Percentiles rank a stretch among this genome's conserved stretches.
These are phyloP conservation scores for Penicillium mononematosum DNA, from an alignment of 495 filamentous ascomycete species.

Conservation along the genomic window DNA sequence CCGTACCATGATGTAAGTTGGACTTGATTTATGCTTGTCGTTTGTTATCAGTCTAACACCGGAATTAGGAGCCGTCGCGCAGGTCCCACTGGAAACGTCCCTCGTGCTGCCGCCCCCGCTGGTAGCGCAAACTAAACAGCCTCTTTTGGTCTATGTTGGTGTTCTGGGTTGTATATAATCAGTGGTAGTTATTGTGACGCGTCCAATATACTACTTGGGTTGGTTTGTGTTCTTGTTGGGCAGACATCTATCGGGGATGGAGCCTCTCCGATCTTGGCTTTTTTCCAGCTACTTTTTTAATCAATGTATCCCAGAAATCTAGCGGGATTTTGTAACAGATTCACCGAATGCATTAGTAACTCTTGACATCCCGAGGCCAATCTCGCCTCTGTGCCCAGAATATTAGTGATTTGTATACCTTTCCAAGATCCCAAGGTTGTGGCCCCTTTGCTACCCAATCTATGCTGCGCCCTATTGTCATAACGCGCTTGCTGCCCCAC, in stretches of 20 bases:
- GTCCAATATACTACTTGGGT: constrained; percentile 20
- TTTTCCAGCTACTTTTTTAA: constrained; percentile 13
- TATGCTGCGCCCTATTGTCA: neutral
- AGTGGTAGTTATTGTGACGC: constrained; percentile 12
- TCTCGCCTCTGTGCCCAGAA: neutral
- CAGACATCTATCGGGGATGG: constrained; percentile 1
- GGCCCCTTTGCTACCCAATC: neutral
- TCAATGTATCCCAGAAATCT: neutral
- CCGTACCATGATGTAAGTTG: constrained; percentile 82
- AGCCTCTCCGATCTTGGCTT: constrained; percentile 4
- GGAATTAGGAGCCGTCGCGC: constrained; percentile 45
- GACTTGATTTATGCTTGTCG: neutral
- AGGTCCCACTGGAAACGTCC: constrained; percentile 32
- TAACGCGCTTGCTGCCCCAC: neutral
- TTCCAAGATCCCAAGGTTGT: neutral
- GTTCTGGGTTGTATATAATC: constrained; percentile 29
- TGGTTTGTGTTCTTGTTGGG: constrained; percentile 15
- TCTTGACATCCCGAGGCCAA: no score
- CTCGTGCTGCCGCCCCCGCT: constrained; percentile 25
- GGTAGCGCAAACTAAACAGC: constrained; percentile 29
- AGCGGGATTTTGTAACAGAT: neutral
- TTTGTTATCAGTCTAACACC: constrained; percentile 6
- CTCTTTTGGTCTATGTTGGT: constrained; percentile 9
- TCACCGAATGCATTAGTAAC: neutral
- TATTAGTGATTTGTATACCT: neutral